Conservation (phyloP, 2,329 filamentous ascomycete genomes). For the Fusarium citri region DNA sequence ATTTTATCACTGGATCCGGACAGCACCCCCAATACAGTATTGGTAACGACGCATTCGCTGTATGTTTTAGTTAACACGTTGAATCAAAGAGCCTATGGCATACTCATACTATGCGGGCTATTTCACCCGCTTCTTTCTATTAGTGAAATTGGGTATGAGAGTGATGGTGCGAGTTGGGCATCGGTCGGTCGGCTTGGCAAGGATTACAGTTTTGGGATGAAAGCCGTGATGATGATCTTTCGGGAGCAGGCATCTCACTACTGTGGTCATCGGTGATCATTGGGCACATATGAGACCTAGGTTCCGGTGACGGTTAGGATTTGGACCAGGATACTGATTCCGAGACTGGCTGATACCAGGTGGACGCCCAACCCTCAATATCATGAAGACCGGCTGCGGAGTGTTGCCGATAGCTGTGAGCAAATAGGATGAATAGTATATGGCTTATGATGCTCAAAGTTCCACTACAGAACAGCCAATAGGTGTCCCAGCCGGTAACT, state of each 20-base stretch:
- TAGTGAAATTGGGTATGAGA: slow-evolving; percentile 37
- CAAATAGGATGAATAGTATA: slow-evolving; percentile 3
- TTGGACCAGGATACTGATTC: not conserved
- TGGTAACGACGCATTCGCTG: slow-evolving; percentile 20
- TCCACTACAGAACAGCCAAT: not conserved
- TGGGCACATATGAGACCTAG: slow-evolving; percentile 9
- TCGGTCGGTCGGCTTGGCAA: slow-evolving; percentile 27
- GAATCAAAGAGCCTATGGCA: slow-evolving; percentile 24
- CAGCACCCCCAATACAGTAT: slow-evolving; percentile 29
- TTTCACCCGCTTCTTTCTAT: slow-evolving; percentile 14
- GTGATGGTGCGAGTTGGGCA: slow-evolving; percentile 42
- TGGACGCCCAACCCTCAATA: not conserved
- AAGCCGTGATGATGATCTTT: slow-evolving; percentile 23
- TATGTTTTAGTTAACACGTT: slow-evolving; percentile 19
- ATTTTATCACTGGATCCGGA: slow-evolving; percentile 30
- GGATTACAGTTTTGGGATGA: slow-evolving; percentile 18
- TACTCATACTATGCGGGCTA: not conserved
- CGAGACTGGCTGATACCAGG: slow-evolving; percentile 3
- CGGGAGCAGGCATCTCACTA: slow-evolving; percentile 15
- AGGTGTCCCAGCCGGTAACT: not conserved
- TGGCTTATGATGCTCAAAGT: not conserved
- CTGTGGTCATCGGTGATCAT: slow-evolving; percentile 1
- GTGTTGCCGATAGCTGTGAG: slow-evolving; percentile 10
- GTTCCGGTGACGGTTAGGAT: slow-evolving; percentile 4
- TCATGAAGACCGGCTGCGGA: slow-evolving; percentile 5